Evolutionary conservation across 2,329 filamentous ascomycete genomes (phyloP).

Genomic region (Chaetomium sp.): DNA sequence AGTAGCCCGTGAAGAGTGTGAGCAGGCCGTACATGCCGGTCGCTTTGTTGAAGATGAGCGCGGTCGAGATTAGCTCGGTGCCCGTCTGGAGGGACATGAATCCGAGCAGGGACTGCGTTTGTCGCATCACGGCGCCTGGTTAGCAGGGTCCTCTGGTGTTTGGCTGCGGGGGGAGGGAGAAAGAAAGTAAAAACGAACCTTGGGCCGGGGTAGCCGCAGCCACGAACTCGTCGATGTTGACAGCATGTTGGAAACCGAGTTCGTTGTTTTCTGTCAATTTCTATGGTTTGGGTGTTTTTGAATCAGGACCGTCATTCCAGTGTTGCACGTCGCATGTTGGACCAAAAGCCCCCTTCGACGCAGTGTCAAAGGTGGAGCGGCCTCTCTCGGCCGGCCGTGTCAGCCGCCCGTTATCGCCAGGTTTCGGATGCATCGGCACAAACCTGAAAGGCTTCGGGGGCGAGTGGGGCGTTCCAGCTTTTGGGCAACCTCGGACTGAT

Average conservation of each 20-base stretch:
- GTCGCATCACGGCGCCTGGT: background rate
- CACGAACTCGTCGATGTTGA: conserved; percentile 25
- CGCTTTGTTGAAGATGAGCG: conserved; percentile 87
- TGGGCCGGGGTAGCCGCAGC: conserved; percentile 39
- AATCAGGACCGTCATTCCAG: background rate
- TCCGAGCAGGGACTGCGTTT: conserved; percentile 74
- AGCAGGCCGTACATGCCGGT: conserved; percentile 89
- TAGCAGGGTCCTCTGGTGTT: conserved; percentile 1
- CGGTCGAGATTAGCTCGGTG: conserved; percentile 79
- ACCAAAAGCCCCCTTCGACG: background rate
- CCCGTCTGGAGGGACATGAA: conserved; percentile 85
- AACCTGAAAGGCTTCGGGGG: background rate
- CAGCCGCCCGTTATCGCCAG: too few species aligned
- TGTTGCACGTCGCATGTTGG: conserved; percentile 17
- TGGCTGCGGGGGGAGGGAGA: background rate
- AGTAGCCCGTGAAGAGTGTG: conserved; percentile 83
- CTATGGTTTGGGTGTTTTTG: background rate
- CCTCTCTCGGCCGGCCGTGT: background rate
- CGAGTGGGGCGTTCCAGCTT: background rate
- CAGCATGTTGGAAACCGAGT: conserved; percentile 9
- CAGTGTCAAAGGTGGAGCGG: background rate
- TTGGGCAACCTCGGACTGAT: background rate
- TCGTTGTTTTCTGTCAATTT: background rate
- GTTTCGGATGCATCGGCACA: conserved; percentile 19
- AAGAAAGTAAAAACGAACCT: conserved; percentile 28